A percentile compares a stretch with the other conserved stretches of the same genome.
Conservation (phyloP, 2,329 filamentous ascomycete genomes). For the Fusarium virguliforme region DNA sequence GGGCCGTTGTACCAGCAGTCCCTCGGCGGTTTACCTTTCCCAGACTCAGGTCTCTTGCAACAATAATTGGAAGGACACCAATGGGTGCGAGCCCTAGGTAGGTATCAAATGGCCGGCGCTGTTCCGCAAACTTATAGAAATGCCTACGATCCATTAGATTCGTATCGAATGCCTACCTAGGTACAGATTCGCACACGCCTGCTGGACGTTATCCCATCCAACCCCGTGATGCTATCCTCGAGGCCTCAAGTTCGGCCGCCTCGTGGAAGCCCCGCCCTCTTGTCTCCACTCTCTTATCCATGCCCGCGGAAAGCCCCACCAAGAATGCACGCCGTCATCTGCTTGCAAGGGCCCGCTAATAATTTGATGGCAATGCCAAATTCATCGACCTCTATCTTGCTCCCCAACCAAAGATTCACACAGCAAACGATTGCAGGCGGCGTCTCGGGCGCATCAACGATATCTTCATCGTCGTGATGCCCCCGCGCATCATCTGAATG, state of each 20-base stretch:
- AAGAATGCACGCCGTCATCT: slow-evolving; percentile 42
- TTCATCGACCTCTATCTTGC: slow-evolving; percentile 33
- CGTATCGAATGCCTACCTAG: no score
- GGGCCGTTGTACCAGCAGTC: neutral
- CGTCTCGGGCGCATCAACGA: slow-evolving; percentile 29
- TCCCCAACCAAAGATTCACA: slow-evolving; percentile 24
- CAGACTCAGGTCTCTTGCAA: neutral
- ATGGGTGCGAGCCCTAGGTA: no score
- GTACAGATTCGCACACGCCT: neutral
- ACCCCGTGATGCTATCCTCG: neutral
- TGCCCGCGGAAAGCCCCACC: slow-evolving; percentile 25
- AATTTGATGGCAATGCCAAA: slow-evolving; percentile 41
- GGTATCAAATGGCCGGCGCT: neutral
- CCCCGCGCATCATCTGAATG: slow-evolving; percentile 45
- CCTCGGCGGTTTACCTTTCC: neutral
- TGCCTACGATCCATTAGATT: neutral
- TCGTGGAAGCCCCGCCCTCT: slow-evolving; percentile 7
- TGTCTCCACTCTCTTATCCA: slow-evolving; percentile 10
- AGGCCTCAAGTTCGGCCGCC: neutral
- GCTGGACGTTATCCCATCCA: neutral
- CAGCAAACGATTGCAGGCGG: slow-evolving; percentile 21
- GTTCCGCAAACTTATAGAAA: slow-evolving; percentile 11
- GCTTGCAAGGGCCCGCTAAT: slow-evolving; percentile 40
- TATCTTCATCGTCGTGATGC: slow-evolving; percentile 47
- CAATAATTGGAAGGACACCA: no score